A percentile compares a stretch with the other conserved stretches of the same genome.
These are phyloP conservation scores for Lepidopterella palustris DNA, from an alignment of 495 filamentous ascomycete genomes.

Conservation along the genomic window DNA sequence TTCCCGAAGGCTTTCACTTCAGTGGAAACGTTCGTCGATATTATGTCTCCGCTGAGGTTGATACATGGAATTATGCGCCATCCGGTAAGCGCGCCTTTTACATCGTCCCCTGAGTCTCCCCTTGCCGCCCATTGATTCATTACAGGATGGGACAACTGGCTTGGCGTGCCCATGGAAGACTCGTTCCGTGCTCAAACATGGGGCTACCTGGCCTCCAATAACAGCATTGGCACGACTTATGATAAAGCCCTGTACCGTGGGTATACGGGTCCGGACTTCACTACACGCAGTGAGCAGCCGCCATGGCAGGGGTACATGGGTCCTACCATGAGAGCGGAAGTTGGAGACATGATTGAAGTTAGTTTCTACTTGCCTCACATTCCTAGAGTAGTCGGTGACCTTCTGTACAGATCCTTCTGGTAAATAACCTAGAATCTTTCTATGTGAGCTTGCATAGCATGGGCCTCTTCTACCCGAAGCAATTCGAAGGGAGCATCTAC, in stretches of 20 bases:
- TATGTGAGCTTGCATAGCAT: slow-evolving; percentile 32
- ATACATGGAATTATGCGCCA: slow-evolving; percentile 16
- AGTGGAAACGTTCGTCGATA: slow-evolving; percentile 12
- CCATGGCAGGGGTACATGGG: slow-evolving; percentile 24
- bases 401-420: slow-evolving; percentile 23
- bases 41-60: slow-evolving; percentile 15
- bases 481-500: slow-evolving; percentile 10
- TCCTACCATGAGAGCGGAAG: slow-evolving; percentile 26
- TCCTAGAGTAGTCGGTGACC: neutral
- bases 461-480: slow-evolving; percentile 25
- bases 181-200: slow-evolving; percentile 11
- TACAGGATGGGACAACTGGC: slow-evolving; percentile 20
- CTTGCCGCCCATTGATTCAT: neutral
- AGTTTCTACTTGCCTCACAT: neutral
- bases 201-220: neutral
- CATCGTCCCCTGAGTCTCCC: neutral
- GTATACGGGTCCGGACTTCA: slow-evolving; percentile 21
- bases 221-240: slow-evolving; percentile 17
- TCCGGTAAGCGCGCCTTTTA: slow-evolving; percentile 4
- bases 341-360: slow-evolving; percentile 31
- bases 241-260: slow-evolving; percentile 23
- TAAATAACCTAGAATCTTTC: slow-evolving; percentile 25
- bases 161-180: slow-evolving; percentile 14
- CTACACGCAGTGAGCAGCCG: slow-evolving; percentile 7
- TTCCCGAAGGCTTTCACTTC: slow-evolving; percentile 6